Base-by-base conservation (phyloP, 2,329 filamentous ascomycete genomes). In the Aureobasidium pullulans region DNA sequence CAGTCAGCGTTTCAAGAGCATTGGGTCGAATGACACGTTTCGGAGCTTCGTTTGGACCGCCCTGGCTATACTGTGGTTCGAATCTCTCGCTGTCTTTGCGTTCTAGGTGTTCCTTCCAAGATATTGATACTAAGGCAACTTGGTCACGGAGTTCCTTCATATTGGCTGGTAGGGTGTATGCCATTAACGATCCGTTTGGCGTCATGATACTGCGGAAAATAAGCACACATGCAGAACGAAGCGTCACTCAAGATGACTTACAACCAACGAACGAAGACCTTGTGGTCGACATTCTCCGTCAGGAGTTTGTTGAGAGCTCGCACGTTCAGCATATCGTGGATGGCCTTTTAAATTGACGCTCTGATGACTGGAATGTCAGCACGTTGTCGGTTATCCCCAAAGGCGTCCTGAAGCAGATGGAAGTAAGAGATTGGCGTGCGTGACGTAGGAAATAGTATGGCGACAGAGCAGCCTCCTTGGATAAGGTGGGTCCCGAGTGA, bases 91-190 rank as follows among this genome's bases (percentile, higher is more conserved):
- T 63, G 28, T 63, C 53, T 37, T 63, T 59, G 23, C 52, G 59
- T 31, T 61, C 57, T 36, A 63, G 65, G 57, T 77, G 69, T 49
- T 79, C 77, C 67, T 78, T 78, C 78, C 77, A 80, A 9, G 73
- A 73, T 62, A 79, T 74, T 23, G 76, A 77, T 8, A 79, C 73
- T 49, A 79, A 67, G 6, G 78, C 76, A 23, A 76, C 77, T 64
- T 79, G 76, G 59, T 77, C 77, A 42, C 78, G 75, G 34, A 80
- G 70, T 62, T 77, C 74, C 62, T 75, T 75, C 65, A 77, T 76
- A 62, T 79, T 72, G n/a, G 74, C 71, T 11, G 77, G 76, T 23
- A 74, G 74, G 16, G 73, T 78, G 66, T 79, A 78, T 44, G 78
- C 77, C 53, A 80, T 69, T 19, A 80, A 67, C 2, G 76, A 79